Conservation (phyloP, 2,329 filamentous ascomycete species). For the Acrocalymma vagum region DNA sequence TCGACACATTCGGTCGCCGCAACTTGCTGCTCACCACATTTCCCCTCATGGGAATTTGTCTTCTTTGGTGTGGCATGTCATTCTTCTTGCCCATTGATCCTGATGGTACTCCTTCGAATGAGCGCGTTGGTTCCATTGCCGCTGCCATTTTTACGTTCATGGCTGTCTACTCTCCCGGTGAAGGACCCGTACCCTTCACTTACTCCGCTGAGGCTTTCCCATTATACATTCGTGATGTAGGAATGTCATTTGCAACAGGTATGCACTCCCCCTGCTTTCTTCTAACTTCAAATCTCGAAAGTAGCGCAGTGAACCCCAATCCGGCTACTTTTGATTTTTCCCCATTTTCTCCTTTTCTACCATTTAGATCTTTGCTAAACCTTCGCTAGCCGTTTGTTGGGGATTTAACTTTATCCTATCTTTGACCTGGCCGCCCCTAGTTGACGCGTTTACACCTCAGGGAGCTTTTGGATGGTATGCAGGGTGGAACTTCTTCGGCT, state of each 20-base stretch:
- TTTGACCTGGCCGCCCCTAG: conserved; percentile 62
- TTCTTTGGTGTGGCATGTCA: conserved; percentile 35
- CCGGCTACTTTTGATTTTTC: too few species aligned
- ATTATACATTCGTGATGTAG: conserved; percentile 53
- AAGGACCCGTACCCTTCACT: conserved; percentile 44
- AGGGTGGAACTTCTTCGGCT: conserved; percentile 63
- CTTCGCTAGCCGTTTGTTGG: conserved; percentile 66
- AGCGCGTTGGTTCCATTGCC: conserved; percentile 45
- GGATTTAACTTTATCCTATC: conserved; percentile 64
- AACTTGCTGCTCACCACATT: conserved; percentile 56
- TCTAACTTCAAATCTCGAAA: too few species aligned
- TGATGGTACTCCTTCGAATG: conserved; percentile 16
- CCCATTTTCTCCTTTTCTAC: too few species aligned
- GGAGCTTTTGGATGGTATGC: conserved; percentile 67
- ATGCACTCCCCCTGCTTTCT: too few species aligned
- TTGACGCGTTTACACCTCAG: conserved; percentile 56
- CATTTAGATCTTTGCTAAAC: too few species aligned
- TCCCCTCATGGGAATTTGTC: conserved; percentile 56
- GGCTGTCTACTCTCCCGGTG: conserved; percentile 50
- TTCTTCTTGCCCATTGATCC: conserved; percentile 32
- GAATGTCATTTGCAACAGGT: conserved; percentile 55
- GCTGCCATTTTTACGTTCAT: conserved; percentile 60
- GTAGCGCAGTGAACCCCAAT: too few species aligned
- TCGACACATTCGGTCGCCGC: conserved; percentile 54
- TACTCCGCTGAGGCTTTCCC: conserved; percentile 55